These are phyloP conservation scores for Gloeopeniophorella convolvens DNA, from an alignment of 768 basidiomycete species.

Conservation along the genomic window DNA sequence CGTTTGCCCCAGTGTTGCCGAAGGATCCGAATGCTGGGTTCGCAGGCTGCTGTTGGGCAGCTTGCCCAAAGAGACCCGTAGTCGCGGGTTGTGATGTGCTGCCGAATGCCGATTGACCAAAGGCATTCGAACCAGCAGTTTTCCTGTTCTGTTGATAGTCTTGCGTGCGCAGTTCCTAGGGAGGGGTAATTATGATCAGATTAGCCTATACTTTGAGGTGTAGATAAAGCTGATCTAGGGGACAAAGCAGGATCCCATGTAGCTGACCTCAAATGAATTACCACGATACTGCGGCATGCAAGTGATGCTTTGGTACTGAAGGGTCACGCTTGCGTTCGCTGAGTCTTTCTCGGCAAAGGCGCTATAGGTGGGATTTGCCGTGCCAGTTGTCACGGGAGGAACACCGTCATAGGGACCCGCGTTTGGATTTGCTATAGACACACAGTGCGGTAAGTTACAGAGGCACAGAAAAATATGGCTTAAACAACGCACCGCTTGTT, in stretches of 20 bases:
- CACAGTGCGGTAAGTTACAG: conserved; percentile 9
- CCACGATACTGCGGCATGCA: conserved; percentile 75
- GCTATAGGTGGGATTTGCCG: conserved; percentile 57
- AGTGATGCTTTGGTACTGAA: conserved; percentile 78
- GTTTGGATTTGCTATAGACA: conserved; percentile 25
- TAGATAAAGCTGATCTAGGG: no score
- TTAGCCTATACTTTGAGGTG: no score
- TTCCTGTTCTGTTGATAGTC: conserved; percentile 44
- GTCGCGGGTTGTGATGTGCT: conserved; percentile 22
- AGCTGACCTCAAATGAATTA: conserved; percentile 52
- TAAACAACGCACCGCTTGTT: conserved; percentile 27
- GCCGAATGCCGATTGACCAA: conserved; percentile 32
- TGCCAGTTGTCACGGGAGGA: conserved; percentile 61
- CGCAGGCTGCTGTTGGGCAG: conserved; percentile 26
- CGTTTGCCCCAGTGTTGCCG: conserved; percentile 23
- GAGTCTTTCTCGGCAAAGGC: conserved; percentile 62
- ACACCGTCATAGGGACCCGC: conserved; percentile 31
- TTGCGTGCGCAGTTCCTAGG: conserved; percentile 41
- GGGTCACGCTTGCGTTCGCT: conserved; percentile 34
- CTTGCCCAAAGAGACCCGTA: conserved; percentile 28
- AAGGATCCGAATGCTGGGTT: conserved; percentile 26
- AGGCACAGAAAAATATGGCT: not conserved
- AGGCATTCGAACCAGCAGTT: conserved; percentile 30
- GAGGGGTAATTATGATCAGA: not conserved
- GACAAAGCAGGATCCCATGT: conserved; percentile 8